Evolutionary conservation across 257 asterid genomes (phyloP), one percentile per base, ranked within the genome.

Genomic region (Solanum paucissectum): DNA sequence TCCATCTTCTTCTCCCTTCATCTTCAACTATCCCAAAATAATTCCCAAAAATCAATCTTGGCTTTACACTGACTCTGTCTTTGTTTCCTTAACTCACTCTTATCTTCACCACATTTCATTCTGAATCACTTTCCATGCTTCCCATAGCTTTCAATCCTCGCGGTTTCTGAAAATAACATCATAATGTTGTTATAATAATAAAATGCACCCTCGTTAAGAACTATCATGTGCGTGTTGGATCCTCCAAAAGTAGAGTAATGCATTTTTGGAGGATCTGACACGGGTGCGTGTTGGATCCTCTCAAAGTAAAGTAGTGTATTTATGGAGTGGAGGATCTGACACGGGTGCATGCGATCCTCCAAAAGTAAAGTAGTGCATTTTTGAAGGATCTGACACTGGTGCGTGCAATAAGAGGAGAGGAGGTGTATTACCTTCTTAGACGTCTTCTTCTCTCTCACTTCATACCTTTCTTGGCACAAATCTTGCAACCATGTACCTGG

Each of bases 401-500:
- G 7, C 44, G 7, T 16, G 13, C 2, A 71, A 77, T 18, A 16
- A 46, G 1, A 52, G 52, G 23, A 32, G 73, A 60, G 9, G 25
- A 75, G 12, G 42, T 46, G 7, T 23, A 10, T 5, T 90, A 91
- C 93, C 93, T 91, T 90, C 88, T 89, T 92, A 55, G 91, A 89
- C 62, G 85, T 90, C 89, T 91, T 91, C 92, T 93, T 92, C 86
- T 92, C 95, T 88, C 94, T 92, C 12, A 92, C 95, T 87, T 93
- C 90, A 42, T 93, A 93, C 91, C 95, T 90, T 88, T 93, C 95
- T 44, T 83, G 88, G 82, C 91, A 92, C 90, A 92, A 86, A 32
- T 93, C 92, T 14, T 91, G 81, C 83, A 92, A 89, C 94, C 94
- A 92, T 21, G 94, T 87, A 36, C 95, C 94, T 1, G 93, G 95